These are phyloP conservation scores for Botrytis medusae DNA, from an alignment of 2,329 filamentous ascomycete genomes.

Conservation along the genomic window DNA sequence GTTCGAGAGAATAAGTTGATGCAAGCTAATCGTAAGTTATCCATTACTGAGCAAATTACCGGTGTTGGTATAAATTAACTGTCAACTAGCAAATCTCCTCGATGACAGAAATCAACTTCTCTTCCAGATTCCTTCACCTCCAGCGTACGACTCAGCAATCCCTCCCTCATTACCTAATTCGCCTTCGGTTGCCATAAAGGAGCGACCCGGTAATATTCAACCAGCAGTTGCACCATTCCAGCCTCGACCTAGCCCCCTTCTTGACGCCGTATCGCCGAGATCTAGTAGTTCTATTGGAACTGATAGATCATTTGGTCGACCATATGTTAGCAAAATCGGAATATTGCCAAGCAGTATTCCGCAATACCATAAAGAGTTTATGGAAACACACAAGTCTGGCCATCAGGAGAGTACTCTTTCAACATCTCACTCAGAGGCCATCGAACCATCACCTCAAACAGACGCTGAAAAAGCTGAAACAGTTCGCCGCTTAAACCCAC, in stretches of 20 bases:
- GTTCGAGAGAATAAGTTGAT: slow-evolving; percentile 97
- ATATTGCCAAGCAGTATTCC: slow-evolving; percentile 90
- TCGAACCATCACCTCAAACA: slow-evolving; percentile 47
- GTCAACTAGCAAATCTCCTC: slow-evolving; percentile 35
- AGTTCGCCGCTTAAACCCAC: slow-evolving; percentile 78
- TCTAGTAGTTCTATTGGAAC: slow-evolving; percentile 39
- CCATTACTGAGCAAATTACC: background rate
- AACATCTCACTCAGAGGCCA: slow-evolving; percentile 44
- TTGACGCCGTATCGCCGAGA: slow-evolving; percentile 38
- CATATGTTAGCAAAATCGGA: slow-evolving; percentile 74
- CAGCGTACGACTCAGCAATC: slow-evolving; percentile 46
- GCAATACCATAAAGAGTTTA: slow-evolving; percentile 85
- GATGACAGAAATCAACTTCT: slow-evolving; percentile 41
- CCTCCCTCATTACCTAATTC: slow-evolving; percentile 14
- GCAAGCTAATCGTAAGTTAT: slow-evolving; percentile 81
- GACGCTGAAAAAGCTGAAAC: slow-evolving; percentile 80
- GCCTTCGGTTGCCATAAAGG: slow-evolving; percentile 9
- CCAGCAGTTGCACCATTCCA: slow-evolving; percentile 17
- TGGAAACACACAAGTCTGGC: slow-evolving; percentile 67
- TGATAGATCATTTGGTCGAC: slow-evolving; percentile 35
- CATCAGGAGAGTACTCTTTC: slow-evolving; percentile 44
- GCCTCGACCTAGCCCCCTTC: slow-evolving; percentile 31
- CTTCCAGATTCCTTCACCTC: slow-evolving; percentile 57
- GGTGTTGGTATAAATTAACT: slow-evolving; percentile 25
- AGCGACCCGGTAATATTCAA: slow-evolving; percentile 16